Percentiles rank a stretch among this genome's conserved stretches.
These are phyloP conservation scores for Epicoccum nigrum DNA, from an alignment of 2,329 filamentous ascomycete species.

Conservation along the genomic window DNA sequence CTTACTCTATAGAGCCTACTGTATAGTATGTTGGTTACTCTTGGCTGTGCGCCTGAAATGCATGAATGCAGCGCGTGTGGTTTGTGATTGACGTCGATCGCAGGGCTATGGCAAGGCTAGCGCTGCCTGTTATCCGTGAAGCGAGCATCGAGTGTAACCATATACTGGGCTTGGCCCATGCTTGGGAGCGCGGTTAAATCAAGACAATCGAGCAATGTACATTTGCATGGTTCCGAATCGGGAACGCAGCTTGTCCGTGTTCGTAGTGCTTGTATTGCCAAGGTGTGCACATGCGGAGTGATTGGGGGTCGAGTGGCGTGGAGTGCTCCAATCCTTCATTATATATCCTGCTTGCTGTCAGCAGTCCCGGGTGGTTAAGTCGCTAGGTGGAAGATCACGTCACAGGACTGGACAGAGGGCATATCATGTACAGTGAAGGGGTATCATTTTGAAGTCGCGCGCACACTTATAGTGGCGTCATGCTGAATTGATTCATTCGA, in stretches of 20 bases:
- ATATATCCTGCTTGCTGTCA: no score
- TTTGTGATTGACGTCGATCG: background rate
- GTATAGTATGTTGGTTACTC: background rate
- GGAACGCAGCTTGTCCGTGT: no score
- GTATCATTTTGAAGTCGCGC: slow-evolving; percentile 20
- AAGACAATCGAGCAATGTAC: no score
- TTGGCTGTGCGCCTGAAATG: slow-evolving; percentile 1
- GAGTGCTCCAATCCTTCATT: no score
- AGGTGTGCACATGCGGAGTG: no score
- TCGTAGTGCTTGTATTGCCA: no score
- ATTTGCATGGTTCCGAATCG: no score
- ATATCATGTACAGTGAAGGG: slow-evolving; percentile 14
- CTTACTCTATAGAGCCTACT: background rate
- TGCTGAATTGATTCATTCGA: slow-evolving; percentile 46
- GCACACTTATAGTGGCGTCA: slow-evolving; percentile 33
- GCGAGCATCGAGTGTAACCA: background rate
- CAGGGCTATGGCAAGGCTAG: background rate
- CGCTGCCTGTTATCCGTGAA: background rate
- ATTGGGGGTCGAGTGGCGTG: background rate
- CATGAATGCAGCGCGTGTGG: background rate
- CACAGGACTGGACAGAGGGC: background rate
- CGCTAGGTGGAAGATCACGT: background rate
- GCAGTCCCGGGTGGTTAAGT: no score
- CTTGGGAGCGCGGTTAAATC: background rate
- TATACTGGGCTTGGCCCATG: background rate